phyloP scores from a whole-genome alignment of 257 asterid genomes.

The Fraxinus cuspidata region DNA sequence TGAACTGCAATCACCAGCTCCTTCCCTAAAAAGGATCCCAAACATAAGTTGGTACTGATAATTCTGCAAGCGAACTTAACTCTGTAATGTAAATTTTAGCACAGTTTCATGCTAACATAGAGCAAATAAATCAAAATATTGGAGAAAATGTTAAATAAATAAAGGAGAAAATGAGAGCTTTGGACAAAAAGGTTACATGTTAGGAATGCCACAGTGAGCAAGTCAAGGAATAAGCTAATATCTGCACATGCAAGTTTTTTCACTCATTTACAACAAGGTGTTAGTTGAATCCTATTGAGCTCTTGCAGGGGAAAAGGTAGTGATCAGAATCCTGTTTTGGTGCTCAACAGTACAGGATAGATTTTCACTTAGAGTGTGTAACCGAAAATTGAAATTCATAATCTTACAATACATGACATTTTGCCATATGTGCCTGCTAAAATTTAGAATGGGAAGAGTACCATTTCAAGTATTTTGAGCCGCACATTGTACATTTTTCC shows the following conservation, averaged over 20 bases:
- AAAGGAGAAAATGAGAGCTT: not conserved
- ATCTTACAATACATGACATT: not conserved
- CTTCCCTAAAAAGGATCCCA: slow-evolving; percentile 60
- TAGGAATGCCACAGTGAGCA: not conserved
- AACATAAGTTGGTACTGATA: slow-evolving; percentile 4
- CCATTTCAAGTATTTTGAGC: not conserved
- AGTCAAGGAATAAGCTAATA: not conserved
- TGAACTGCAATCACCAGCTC: slow-evolving; percentile 99
- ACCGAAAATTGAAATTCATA: not conserved
- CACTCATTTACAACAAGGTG: not conserved
- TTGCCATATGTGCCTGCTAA: not conserved
- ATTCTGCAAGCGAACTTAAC: slow-evolving; percentile 17
- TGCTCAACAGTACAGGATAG: not conserved
- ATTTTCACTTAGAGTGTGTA: not conserved
- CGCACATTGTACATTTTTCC: not conserved
- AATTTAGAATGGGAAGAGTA: slow-evolving; percentile 2
- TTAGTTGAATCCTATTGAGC: not conserved
- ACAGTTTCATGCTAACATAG: not conserved
- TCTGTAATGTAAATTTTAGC: slow-evolving; percentile 7
- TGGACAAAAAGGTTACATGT: not conserved
- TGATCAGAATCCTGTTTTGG: slow-evolving; percentile 1
- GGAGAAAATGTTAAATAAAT: not conserved
- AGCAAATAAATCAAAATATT: not conserved
- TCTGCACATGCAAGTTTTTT: not conserved
- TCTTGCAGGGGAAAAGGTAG: not conserved